These are phyloP conservation scores for Calonectria pseudoreteaudii DNA, from an alignment of 2,329 filamentous ascomycete genomes.

Conservation along the genomic window DNA sequence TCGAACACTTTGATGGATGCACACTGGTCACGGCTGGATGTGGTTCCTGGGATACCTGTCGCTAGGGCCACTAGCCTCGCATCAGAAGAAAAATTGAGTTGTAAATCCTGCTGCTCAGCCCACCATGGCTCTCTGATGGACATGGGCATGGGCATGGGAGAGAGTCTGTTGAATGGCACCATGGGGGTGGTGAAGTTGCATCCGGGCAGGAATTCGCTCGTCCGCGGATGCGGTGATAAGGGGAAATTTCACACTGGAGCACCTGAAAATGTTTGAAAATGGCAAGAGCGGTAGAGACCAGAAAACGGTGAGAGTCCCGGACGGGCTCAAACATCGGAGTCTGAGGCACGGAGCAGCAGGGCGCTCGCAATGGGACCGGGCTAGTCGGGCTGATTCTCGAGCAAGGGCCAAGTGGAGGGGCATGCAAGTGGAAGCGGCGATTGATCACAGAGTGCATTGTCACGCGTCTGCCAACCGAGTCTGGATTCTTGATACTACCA, in stretches of 20 bases:
- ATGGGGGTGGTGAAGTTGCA: conserved; percentile 14
- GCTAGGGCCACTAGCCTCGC: neutral
- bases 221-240: conserved; percentile 16
- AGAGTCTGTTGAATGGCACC: conserved; percentile 8
- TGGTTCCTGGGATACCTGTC: conserved; percentile 13
- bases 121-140: neutral
- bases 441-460: conserved; percentile 14
- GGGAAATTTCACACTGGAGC: conserved; percentile 13
- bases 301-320: conserved; percentile 20
- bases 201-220: conserved; percentile 15
- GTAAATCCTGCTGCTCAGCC: conserved; percentile 14
- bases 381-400: conserved; percentile 2
- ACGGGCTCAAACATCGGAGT: neutral
- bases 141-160: neutral
- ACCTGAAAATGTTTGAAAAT: conserved; percentile 12
- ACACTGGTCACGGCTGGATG: neutral
- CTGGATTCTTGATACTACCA: neutral
- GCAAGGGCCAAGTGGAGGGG: conserved; percentile 8
- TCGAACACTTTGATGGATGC: neutral
- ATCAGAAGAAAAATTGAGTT: conserved; percentile 17
- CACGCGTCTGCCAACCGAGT: conserved; percentile 7
- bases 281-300: conserved; percentile 17
- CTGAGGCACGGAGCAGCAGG: conserved; percentile 1
- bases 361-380: neutral
- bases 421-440: neutral